Evolutionary conservation across 805 yeast species (phyloP).

Genomic region (Grigorovia yakushimaensis): DNA sequence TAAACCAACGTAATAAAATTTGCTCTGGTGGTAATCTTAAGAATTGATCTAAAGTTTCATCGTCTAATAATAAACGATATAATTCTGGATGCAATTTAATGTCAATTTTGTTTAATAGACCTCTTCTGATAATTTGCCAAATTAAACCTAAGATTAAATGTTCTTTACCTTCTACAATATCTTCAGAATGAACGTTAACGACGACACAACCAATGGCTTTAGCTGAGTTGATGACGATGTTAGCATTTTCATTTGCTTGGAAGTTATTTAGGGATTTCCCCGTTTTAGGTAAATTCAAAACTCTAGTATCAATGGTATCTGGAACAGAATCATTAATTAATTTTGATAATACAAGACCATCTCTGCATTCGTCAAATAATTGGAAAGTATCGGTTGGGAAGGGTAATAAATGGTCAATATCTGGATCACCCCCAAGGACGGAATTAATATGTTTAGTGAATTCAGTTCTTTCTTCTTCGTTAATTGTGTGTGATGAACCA

Average conservation of each 20-base stretch:
- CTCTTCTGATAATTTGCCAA: slow-evolving; percentile 97
- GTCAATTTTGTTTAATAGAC: slow-evolving; percentile 87
- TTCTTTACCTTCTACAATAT: slow-evolving; percentile 87
- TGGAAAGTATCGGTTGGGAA: slow-evolving; percentile 91
- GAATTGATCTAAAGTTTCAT: slow-evolving; percentile 94
- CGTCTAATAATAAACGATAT: slow-evolving; percentile 88
- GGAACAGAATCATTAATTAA: slow-evolving; percentile 96
- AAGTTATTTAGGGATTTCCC: slow-evolving; percentile 81
- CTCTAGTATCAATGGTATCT: slow-evolving; percentile 97
- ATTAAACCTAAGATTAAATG: slow-evolving; percentile 84
- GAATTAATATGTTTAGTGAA: slow-evolving; percentile 93
- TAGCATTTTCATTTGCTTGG: slow-evolving; percentile 94
- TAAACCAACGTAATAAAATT: slow-evolving; percentile 93
- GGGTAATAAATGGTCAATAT: slow-evolving; percentile 77
- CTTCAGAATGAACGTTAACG: slow-evolving; percentile 94
- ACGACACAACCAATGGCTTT: slow-evolving; percentile 98
- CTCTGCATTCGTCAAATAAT: slow-evolving; percentile 92
- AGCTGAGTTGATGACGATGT: slow-evolving; percentile 95
- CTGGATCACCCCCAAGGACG: slow-evolving; percentile 80
- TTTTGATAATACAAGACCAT: slow-evolving; percentile 86
- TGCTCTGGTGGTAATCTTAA: slow-evolving; percentile 96
- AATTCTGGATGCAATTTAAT: slow-evolving; percentile 94
- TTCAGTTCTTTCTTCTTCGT: slow-evolving; percentile 93
- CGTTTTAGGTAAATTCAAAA: slow-evolving; percentile 75
- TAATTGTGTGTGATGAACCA: slow-evolving; percentile 91